phyloP scores from a whole-genome alignment of 768 basidiomycete genomes.

The Gyrodon lividus region DNA sequence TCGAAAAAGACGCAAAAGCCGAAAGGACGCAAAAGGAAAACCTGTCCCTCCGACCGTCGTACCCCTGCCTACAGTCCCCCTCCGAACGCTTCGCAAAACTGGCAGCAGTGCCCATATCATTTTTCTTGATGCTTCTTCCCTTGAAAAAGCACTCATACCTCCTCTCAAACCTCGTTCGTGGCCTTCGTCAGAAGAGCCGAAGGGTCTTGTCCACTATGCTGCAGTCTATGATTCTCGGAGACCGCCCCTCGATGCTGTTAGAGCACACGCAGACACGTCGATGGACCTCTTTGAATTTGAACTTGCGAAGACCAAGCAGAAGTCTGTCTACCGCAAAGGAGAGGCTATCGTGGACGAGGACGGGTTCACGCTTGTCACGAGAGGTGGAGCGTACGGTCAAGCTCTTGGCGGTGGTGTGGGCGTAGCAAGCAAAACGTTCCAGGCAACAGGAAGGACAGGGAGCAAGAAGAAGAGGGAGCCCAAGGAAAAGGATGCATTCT shows the following conservation, averaged over 20 bases:
- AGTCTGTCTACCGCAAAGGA: conserved; percentile 71
- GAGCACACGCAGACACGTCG: conserved; percentile 75
- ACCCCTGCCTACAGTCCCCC: conserved; percentile 52
- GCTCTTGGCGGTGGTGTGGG: conserved; percentile 79
- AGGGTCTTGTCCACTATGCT: conserved; percentile 72
- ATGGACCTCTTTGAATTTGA: conserved; percentile 75
- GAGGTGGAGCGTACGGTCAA: conserved; percentile 87
- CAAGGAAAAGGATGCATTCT: conserved; percentile 76
- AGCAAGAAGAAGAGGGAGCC: conserved; percentile 53
- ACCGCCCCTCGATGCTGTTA: conserved; percentile 71
- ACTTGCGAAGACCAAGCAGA: conserved; percentile 52
- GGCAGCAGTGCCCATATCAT: conserved; percentile 71
- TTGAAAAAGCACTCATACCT: conserved; percentile 60
- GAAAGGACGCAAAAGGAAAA: conserved; percentile 17
- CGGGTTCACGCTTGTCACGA: conserved; percentile 91
- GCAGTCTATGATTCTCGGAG: conserved; percentile 63
- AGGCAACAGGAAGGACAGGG: conserved; percentile 34
- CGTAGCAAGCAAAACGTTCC: conserved; percentile 60
- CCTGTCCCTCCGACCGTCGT: conserved; percentile 48
- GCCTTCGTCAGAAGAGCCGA: conserved; percentile 61
- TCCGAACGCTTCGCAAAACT: conserved; percentile 60
- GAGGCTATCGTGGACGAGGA: conserved; percentile 93
- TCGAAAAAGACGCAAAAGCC: conserved; percentile 33
- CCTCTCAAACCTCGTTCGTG: conserved; percentile 56
- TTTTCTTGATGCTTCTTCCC: conserved; percentile 70